Evolutionary conservation across 208 protist species (phyloP), one percentile per base, ranked within the genome.

Genomic region (Crithidia mellificae): DNA sequence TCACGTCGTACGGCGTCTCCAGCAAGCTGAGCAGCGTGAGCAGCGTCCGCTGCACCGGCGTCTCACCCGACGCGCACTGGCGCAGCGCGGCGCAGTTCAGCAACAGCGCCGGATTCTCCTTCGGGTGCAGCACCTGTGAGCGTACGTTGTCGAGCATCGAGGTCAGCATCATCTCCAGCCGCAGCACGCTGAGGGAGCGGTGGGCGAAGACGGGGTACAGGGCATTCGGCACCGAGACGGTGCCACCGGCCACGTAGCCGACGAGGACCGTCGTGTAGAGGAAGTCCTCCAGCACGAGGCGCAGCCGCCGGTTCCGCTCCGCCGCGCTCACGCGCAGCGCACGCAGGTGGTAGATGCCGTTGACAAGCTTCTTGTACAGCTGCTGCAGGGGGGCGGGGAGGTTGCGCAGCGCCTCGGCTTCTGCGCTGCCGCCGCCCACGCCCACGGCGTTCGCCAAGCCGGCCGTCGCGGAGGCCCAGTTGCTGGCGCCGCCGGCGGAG

Each of bases 281-380:
- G 51, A 78, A 80, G 61, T 91, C 85, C 61, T 88, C 85, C 25
- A 91, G 36, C 17, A 82, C 62, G 2, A 91, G 67, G 15, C 62
- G 80, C 32, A 88, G 67, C 2, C 72, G 70, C 7, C 58, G 70
- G 72, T 83, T 75, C 22, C 80, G 76, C 63, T 88, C 85, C 57
- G 19, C 50, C 9, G 75, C 57, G 11, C 77, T 27, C 27, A 85
- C 49, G 36, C 83, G 80, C 47, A 88, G 71, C 12, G 76, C 77
- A 19, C 77, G 81, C 51, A 85, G 71, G 38, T 72, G 79, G 62
- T 74, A 80, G 19, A 90, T 50, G 19, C 39, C 38, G 20, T 43
- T 63, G 34, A 76, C 32, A 0, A 89, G 77, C 43, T 83, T 51
- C 55, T 78, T 83, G 62, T 74, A 81, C 34, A 88, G 66, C 24